Evolutionary conservation across 495 filamentous ascomycete species (phyloP).

Genomic region (Aspergillus taichungensis): DNA sequence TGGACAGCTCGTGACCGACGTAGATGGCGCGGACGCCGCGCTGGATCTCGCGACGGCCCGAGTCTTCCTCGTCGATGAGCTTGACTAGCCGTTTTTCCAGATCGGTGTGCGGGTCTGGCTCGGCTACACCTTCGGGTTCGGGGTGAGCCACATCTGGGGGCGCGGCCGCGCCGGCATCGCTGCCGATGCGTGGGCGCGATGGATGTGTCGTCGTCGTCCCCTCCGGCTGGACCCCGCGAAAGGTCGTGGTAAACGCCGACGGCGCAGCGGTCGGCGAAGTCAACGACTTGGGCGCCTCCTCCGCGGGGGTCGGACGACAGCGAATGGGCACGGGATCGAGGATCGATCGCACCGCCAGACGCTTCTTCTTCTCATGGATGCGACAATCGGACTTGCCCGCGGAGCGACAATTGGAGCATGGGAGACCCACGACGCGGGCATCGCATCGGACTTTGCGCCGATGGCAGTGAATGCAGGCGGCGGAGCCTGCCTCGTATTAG

Average conservation of each 20-base stretch:
- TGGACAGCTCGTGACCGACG: conserved; percentile 42
- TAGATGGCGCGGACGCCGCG: conserved; percentile 40
- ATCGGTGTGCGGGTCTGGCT: conserved; percentile 27
- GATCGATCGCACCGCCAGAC: conserved; percentile 36
- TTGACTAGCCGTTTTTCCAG: conserved; percentile 39
- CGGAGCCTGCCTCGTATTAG: conserved; percentile 18
- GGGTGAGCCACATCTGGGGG: neutral
- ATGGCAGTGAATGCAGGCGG: conserved; percentile 41
- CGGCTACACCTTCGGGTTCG: neutral
- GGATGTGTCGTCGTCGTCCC: conserved; percentile 9
- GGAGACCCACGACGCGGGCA: conserved; percentile 35
- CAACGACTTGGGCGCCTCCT: conserved; percentile 15
- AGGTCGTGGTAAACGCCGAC: conserved; percentile 24
- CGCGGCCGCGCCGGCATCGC: neutral
- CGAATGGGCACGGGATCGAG: conserved; percentile 42
- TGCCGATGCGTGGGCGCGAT: conserved; percentile 16
- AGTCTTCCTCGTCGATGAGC: conserved; percentile 38
- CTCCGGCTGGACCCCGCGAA: conserved; percentile 16
- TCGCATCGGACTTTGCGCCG: conserved; percentile 43
- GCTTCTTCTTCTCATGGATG: conserved; percentile 43
- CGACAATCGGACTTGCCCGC: conserved; percentile 39
- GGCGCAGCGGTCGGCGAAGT: conserved; percentile 13
- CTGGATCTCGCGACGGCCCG: conserved; percentile 33
- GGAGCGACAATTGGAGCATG: conserved; percentile 39
- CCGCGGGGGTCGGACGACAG: conserved; percentile 32